Base-by-base conservation (phyloP, 1,284 basidiomycete species). In the Ceratobasidium sp. region DNA sequence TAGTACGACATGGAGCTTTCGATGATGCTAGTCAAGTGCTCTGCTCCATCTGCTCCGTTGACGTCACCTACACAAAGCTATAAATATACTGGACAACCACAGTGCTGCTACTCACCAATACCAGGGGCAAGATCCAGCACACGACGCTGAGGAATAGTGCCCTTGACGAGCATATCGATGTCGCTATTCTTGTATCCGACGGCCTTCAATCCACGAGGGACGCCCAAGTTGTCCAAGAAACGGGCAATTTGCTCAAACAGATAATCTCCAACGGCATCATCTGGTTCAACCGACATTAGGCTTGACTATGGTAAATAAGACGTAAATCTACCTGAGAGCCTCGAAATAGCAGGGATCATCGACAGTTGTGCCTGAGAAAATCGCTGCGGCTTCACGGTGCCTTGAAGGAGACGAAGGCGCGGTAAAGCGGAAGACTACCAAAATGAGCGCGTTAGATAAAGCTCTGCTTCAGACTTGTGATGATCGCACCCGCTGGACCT, bases 381-480 rank as follows among this genome's bases (percentile, higher is more conserved):
- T 88, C 0, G 90, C 87, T 10, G 96, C 86, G 1, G 90, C 93
- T 78, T 94, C 89, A 52, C 95, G 89, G 79, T 98, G 96, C 60
- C 96, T 89, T 69, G 90, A 87, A 1, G 95, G 94, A 0, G 92
- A 88, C 1, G 94, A 95, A 4, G 95, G 93, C 0, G 95, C 89
- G 3, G 95, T 97, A 80, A 96, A 97, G 76, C 91, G 86, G 84
- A 97, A 97, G 50, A 97, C 94, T 65, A 20, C 83, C 76, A 71
- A 68, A 20, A 32, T 49, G 1, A 27, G 22, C n/a, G n/a, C 6
- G 38, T 35, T 34, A 31, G 35, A 20, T 10, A 49, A 71, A 15
- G 72, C 65, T 29, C 6, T 31, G n/a, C n/a, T n/a, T n/a, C n/a
- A 27, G 27, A 31, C 43, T n/a, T n/a, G 27, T 34, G 2, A 15